Evolutionary conservation across 805 yeast species (phyloP).

Genomic region (Candida ulmi): DNA sequence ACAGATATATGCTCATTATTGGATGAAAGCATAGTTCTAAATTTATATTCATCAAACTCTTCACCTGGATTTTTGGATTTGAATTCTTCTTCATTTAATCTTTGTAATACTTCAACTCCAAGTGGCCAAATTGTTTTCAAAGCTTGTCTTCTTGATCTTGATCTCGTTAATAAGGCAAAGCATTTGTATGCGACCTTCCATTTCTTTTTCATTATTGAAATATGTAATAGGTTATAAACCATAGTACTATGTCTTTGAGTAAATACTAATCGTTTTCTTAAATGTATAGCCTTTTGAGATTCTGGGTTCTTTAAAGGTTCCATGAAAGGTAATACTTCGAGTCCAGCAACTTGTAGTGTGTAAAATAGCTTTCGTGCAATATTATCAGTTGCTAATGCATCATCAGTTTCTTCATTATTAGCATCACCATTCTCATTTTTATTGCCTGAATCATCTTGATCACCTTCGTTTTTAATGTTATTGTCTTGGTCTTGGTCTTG

Average conservation of each 20-base stretch:
- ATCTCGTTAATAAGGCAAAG: conserved; percentile 42
- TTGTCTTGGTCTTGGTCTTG: neutral
- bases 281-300: neutral
- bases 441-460: neutral
- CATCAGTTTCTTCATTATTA: neutral
- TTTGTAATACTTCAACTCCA: conserved; percentile 48
- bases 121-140: conserved; percentile 57
- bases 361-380: too few species aligned
- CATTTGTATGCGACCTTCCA: conserved; percentile 54
- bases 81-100: conserved; percentile 12
- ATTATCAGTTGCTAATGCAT: too few species aligned
- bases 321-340: conserved; percentile 7
- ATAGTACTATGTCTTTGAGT: conserved; percentile 6
- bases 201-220: conserved; percentile 38
- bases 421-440: neutral
- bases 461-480: neutral
- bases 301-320: neutral
- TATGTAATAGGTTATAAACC: conserved; percentile 31
- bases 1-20: neutral
- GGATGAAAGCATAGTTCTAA: conserved; percentile 4
- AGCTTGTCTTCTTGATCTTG: conserved; percentile 45
- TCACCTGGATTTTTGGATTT: conserved; percentile 4
- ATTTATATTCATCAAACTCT: conserved; percentile 5
- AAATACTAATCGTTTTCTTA: conserved; percentile 1
- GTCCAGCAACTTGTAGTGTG: neutral